These are phyloP conservation scores for Gaultheria prostrata DNA, from an alignment of 148 eudicot genomes.

Conservation along the genomic window DNA sequence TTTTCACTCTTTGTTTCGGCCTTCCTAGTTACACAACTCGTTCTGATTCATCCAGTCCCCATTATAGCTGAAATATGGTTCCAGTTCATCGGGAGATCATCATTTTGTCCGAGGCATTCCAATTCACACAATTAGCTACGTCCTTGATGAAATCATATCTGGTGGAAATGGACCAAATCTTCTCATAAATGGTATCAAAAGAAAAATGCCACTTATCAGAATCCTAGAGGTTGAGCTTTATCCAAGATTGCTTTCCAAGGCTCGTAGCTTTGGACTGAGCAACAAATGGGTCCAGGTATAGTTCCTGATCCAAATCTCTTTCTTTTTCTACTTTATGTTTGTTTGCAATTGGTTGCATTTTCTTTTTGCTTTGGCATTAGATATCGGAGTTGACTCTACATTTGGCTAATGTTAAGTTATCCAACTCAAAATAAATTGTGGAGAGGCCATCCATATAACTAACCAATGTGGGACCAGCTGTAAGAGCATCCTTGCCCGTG, in stretches of 20 bases:
- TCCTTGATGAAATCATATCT: slow-evolving; percentile 70
- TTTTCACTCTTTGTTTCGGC: slow-evolving; percentile 3
- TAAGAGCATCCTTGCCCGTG: not conserved
- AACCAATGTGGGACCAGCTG: not conserved
- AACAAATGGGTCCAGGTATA: slow-evolving; percentile 85
- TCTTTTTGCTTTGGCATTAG: not conserved
- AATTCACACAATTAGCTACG: slow-evolving; percentile 66
- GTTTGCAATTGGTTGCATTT: not conserved
- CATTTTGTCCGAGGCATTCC: slow-evolving; percentile 95
- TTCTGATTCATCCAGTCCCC: slow-evolving; percentile 22
- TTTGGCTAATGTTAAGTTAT: not conserved
- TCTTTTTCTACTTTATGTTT: not conserved
- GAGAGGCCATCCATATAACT: not conserved
- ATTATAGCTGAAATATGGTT: slow-evolving; percentile 67
- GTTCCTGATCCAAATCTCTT: slow-evolving; percentile 33
- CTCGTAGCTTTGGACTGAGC: slow-evolving; percentile 83
- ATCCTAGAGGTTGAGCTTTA: slow-evolving; percentile 88
- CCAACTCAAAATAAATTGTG: not conserved
- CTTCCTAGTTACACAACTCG: not conserved
- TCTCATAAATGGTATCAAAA: slow-evolving; percentile 75
- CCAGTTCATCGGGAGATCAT: slow-evolving; percentile 76
- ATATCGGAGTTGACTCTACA: not conserved
- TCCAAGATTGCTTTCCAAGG: slow-evolving; percentile 92
- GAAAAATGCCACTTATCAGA: slow-evolving; percentile 87
- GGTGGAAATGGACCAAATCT: slow-evolving; percentile 73